Percentiles rank a stretch among this genome's conserved stretches.
These are phyloP conservation scores for Cutaneotrichosporon spelunceum DNA, from an alignment of 1,284 basidiomycete species.

Conservation along the genomic window DNA sequence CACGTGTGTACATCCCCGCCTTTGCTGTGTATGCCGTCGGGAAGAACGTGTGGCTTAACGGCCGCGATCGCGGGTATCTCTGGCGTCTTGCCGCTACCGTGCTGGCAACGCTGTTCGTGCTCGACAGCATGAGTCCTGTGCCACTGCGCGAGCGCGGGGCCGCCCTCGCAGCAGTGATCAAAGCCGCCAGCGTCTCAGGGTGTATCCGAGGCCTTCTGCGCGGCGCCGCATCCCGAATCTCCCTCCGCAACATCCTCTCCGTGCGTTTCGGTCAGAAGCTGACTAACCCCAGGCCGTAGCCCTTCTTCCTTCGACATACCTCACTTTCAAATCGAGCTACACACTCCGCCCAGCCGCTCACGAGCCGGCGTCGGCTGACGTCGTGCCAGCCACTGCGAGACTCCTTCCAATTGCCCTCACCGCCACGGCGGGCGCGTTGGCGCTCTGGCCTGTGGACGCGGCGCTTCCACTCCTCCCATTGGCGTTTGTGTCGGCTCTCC, in stretches of 20 bases:
- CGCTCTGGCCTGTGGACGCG: slow-evolving; percentile 10
- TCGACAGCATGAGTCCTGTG: slow-evolving; percentile 7
- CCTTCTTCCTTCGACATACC: slow-evolving; percentile 15
- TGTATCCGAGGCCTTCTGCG: neutral
- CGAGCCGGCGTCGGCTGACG: slow-evolving; percentile 6
- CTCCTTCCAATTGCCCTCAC: slow-evolving; percentile 21
- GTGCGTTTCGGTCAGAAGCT: neutral
- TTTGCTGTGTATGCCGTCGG: slow-evolving; percentile 22
- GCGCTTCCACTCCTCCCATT: slow-evolving; percentile 22
- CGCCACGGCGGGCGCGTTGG: slow-evolving; percentile 14
- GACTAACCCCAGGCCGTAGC: slow-evolving; percentile 9
- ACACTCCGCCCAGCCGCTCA: slow-evolving; percentile 14
- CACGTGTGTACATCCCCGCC: slow-evolving; percentile 15
- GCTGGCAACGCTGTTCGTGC: slow-evolving; percentile 2
- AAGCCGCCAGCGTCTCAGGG: neutral
- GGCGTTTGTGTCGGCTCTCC: slow-evolving; percentile 16
- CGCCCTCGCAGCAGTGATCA: neutral
- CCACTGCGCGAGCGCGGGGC: slow-evolving; percentile 17
- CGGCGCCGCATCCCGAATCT: neutral
- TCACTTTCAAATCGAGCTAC: slow-evolving; percentile 18
- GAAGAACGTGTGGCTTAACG: slow-evolving; percentile 24
- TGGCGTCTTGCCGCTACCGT: slow-evolving; percentile 11
- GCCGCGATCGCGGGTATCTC: slow-evolving; percentile 15
- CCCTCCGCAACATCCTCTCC: slow-evolving; percentile 3
- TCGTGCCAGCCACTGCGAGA: slow-evolving; percentile 19